phyloP scores from a whole-genome alignment of 139 green algal genomes.

The Trebouxia sp. region DNA sequence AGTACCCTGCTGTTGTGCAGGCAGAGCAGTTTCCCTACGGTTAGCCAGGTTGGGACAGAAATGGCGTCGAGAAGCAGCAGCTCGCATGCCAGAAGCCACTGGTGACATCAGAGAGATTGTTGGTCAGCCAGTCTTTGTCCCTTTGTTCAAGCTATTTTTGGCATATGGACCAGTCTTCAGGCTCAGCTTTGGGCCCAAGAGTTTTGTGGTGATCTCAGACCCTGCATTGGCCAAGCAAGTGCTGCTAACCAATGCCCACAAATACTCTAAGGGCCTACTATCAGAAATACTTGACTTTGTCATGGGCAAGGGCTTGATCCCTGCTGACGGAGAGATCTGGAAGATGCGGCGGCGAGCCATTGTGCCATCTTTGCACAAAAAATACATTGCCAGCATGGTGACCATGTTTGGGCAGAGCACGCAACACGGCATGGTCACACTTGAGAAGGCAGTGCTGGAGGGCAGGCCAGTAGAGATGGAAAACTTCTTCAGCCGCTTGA shows the following conservation, averaged over 20 bases:
- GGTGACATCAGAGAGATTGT: conserved; percentile 92
- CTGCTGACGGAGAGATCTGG: conserved; percentile 93
- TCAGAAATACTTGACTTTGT: conserved; percentile 95
- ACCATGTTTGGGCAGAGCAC: conserved; percentile 89
- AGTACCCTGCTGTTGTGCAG: conserved; percentile 34
- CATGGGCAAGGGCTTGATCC: conserved; percentile 88
- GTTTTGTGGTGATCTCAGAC: conserved; percentile 94
- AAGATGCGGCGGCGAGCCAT: conserved; percentile 68
- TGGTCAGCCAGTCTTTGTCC: conserved; percentile 94
- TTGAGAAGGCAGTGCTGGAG: conserved; percentile 11
- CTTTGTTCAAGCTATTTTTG: conserved; percentile 89
- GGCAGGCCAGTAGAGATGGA: conserved; percentile 86
- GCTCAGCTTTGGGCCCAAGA: conserved; percentile 94
- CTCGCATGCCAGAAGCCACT: conserved; percentile 75
- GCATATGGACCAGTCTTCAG: conserved; percentile 77
- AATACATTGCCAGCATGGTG: conserved; percentile 83
- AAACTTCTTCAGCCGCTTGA: conserved; percentile 91
- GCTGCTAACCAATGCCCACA: conserved; percentile 85
- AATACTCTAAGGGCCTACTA: conserved; percentile 91
- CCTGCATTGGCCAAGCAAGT: conserved; percentile 79
- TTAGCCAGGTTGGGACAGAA: conserved; percentile 68
- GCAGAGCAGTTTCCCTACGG: conserved; percentile 52
- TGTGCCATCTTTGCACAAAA: conserved; percentile 85
- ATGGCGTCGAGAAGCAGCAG: conserved; percentile 56
- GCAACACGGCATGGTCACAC: conserved; percentile 52